phyloP scores from a whole-genome alignment of 352 stramenopile species.

The Phytophthora pseudosyringae region DNA sequence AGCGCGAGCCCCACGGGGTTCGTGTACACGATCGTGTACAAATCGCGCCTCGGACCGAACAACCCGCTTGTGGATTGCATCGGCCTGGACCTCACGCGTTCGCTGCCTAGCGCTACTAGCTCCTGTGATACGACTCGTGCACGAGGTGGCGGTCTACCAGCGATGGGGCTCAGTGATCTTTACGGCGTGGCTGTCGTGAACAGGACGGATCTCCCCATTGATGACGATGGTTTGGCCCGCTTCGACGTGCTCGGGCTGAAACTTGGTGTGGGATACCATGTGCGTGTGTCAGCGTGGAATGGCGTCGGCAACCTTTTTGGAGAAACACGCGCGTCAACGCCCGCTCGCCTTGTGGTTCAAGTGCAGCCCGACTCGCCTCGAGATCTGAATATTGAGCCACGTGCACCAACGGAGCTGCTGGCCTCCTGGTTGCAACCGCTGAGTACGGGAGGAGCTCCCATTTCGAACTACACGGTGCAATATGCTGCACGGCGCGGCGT shows the following conservation, averaged over 20 bases:
- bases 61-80: slow-evolving; percentile 65
- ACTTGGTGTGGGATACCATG: slow-evolving; percentile 75
- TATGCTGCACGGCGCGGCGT: slow-evolving; percentile 64
- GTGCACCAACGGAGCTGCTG: slow-evolving; percentile 42
- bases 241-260: slow-evolving; percentile 44
- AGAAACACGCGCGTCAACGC: slow-evolving; percentile 77
- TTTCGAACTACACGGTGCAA: slow-evolving; percentile 62
- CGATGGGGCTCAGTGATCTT: slow-evolving; percentile 73
- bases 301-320: slow-evolving; percentile 90
- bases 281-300: slow-evolving; percentile 94
- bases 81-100: slow-evolving; percentile 51
- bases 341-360: slow-evolving; percentile 60
- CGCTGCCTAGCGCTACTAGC: slow-evolving; percentile 33
- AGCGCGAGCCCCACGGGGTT: slow-evolving; percentile 48
- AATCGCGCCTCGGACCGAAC: slow-evolving; percentile 61
- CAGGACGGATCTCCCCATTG: slow-evolving; percentile 34
- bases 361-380: slow-evolving; percentile 44
- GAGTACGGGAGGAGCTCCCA: slow-evolving; percentile 50
- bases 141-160: slow-evolving; percentile 56
- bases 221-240: slow-evolving; percentile 23
- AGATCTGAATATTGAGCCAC: slow-evolving; percentile 53
- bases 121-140: slow-evolving; percentile 44
- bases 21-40: slow-evolving; percentile 73
- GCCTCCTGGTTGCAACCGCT: slow-evolving; percentile 65
- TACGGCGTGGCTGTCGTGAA: slow-evolving; percentile 68